Percentiles rank a stretch among this genome's conserved stretches.
These are phyloP conservation scores for Cornus suecica DNA, from an alignment of 148 eudicot species.

Conservation along the genomic window DNA sequence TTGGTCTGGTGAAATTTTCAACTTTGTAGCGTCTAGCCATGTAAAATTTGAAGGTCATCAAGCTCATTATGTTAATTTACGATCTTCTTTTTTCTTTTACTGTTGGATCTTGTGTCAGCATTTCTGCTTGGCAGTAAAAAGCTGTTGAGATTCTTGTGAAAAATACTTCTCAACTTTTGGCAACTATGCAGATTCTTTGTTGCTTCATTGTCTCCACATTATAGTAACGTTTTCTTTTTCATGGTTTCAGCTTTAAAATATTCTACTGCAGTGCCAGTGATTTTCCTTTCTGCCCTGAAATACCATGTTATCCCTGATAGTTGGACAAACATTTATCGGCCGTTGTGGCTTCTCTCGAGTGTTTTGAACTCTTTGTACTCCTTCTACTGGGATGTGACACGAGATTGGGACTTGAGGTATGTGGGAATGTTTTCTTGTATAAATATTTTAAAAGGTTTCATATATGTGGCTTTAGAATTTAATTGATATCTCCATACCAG, in stretches of 20 bases:
- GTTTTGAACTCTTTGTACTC: conserved; percentile 86
- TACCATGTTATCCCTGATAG: conserved; percentile 87
- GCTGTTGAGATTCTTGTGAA: no score
- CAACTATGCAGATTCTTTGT: not conserved
- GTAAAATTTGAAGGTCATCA: no score
- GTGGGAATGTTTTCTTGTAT: conserved; percentile 11
- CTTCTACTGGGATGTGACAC: conserved; percentile 93
- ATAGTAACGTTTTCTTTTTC: conserved; percentile 16
- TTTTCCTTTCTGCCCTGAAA: conserved; percentile 94
- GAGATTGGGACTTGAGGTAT: conserved; percentile 99
- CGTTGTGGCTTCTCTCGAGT: conserved; percentile 83
- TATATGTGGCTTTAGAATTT: not conserved
- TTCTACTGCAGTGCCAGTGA: conserved; percentile 95
- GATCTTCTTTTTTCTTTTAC: no score
- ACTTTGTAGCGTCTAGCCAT: no score
- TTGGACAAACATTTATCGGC: conserved; percentile 82
- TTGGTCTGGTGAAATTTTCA: no score
- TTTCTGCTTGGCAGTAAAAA: no score
- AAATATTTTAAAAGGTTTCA: not conserved
- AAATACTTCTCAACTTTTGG: no score
- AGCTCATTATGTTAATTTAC: no score
- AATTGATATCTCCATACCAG: not conserved
- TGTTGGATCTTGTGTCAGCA: no score
- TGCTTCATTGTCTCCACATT: not conserved
- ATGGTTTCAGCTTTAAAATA: conserved; percentile 85